Percentiles rank a stretch among this genome's conserved stretches.
Evolutionary conservation across 306 rosid genomes (phyloP).

Genomic region (Echinosophora koreensis): DNA sequence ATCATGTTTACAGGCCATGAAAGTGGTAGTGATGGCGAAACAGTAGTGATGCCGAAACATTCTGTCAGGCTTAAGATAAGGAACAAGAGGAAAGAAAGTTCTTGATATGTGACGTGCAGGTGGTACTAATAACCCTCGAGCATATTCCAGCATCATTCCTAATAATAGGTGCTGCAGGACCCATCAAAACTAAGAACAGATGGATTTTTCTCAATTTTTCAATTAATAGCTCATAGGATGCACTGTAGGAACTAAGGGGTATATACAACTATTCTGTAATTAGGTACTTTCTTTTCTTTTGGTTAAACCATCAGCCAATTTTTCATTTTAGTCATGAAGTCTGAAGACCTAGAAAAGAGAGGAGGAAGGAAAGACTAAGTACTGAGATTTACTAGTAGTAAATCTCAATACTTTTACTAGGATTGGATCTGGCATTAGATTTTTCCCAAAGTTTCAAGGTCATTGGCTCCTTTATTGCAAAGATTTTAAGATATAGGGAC

Average conservation of each 20-base stretch:
- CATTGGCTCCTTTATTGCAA: not conserved
- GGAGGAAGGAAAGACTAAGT: not conserved
- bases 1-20: constrained; percentile 10
- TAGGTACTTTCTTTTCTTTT: not conserved
- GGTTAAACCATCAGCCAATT: not conserved
- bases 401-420: too few relatives aligned
- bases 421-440: not conserved
- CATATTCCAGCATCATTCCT: not conserved
- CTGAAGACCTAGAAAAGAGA: not conserved
- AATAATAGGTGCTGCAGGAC: not conserved
- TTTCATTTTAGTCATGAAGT: not conserved
- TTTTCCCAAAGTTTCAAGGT: not conserved
- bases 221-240: constrained; percentile 25
- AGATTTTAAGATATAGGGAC: not conserved
- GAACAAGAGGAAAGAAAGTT: not conserved
- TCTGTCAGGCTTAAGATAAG: not conserved
- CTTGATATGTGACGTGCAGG: not conserved
- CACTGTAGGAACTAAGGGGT: not conserved
- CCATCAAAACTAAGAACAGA: not conserved
- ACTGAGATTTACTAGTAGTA: not conserved
- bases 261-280: not conserved
- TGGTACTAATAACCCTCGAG: constrained; percentile 30
- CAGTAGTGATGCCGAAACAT: not conserved
- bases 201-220: not conserved
- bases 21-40: not conserved